A percentile compares a stretch with the other conserved stretches of the same genome.
Evolutionary conservation across 2,329 filamentous ascomycete species (phyloP).

Genomic region (Trichoderma semiorbis): DNA sequence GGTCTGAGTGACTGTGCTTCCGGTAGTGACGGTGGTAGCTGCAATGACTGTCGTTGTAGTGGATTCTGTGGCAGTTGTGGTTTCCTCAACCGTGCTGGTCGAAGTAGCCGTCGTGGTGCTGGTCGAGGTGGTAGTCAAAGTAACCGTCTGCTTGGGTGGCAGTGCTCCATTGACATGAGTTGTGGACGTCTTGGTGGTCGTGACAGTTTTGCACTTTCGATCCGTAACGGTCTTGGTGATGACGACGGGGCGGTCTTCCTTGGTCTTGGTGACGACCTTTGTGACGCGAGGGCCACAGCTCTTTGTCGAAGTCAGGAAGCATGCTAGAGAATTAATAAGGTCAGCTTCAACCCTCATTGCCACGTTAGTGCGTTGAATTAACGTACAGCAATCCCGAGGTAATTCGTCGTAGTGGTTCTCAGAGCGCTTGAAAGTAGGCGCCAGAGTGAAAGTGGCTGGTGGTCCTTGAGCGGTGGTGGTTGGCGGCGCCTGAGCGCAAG

Average conservation of each 20-base stretch:
- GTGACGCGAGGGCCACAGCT: neutral
- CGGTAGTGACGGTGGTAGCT: neutral
- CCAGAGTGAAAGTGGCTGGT: neutral
- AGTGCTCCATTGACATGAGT: neutral
- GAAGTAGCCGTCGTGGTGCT: neutral
- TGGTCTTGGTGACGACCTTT: neutral
- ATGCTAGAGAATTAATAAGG: neutral
- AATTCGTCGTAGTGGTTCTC: neutral
- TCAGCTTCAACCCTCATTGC: neutral
- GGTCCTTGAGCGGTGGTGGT: neutral
- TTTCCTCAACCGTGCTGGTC: neutral
- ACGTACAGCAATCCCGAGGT: neutral
- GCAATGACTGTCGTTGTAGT: neutral
- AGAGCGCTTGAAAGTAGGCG: neutral
- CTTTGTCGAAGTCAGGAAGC: neutral
- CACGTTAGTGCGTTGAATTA: neutral
- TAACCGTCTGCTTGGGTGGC: neutral
- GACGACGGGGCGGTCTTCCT: neutral
- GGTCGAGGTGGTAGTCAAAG: neutral
- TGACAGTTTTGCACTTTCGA: neutral
- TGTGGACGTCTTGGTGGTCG: neutral
- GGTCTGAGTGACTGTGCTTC: neutral
- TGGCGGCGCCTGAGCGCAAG: neutral
- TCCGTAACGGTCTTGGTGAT: neutral
- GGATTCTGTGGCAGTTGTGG: neutral